phyloP scores from a whole-genome alignment of 2,329 filamentous ascomycete species.

The Fusarium nygamai region DNA sequence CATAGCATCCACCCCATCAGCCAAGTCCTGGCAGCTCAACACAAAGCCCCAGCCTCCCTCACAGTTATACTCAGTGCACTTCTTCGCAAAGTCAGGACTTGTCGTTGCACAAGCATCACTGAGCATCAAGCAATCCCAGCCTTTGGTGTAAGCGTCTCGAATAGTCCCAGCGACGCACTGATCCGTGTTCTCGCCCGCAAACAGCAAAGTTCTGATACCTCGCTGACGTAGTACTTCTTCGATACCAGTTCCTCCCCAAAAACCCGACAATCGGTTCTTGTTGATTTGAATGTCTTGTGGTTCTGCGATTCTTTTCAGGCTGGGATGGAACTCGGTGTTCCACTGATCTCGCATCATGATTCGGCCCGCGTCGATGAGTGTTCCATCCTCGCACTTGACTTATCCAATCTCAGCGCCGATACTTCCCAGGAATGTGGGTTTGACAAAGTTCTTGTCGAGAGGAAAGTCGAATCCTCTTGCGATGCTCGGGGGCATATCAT shows the following conservation, averaged over 20 bases:
- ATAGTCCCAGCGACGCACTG: background rate
- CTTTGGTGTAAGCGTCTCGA: background rate
- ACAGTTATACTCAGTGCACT: background rate
- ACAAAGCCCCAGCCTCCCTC: background rate
- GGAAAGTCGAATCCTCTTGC: background rate
- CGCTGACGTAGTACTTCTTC: fast-evolving
- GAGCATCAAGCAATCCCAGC: background rate
- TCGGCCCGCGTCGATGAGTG: fast-evolving
- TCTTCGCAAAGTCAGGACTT: background rate
- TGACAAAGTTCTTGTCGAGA: background rate
- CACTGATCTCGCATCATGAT: background rate
- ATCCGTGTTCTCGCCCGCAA: background rate
- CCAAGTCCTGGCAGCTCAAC: background rate
- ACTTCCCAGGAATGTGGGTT: background rate
- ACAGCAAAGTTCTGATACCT: background rate
- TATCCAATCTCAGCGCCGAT: background rate
- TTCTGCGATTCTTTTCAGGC: fast-evolving
- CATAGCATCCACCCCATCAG: background rate
- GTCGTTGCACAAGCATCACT: background rate
- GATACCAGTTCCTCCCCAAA: background rate
- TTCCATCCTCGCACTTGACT: fast-evolving
- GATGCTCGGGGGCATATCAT: fast-evolving
- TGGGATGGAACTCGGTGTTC: background rate
- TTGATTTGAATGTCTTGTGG: background rate
- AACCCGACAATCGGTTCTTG: background rate